Evolutionary conservation across 805 yeast species (phyloP).

Genomic region (Starmerella kuoi): DNA sequence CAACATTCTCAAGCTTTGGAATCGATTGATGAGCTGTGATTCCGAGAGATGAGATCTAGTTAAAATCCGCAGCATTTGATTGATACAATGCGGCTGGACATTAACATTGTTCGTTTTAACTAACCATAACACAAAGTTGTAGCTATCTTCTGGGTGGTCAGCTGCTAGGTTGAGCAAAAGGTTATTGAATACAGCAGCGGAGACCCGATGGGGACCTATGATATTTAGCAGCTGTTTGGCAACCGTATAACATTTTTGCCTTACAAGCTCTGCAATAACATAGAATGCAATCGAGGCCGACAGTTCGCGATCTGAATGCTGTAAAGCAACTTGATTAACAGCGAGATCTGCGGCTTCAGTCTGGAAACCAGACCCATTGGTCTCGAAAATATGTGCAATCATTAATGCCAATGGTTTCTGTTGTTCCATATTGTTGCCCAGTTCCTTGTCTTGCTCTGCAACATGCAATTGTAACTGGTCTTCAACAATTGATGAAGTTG

Average conservation of each 20-base stretch:
- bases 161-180: slow-evolving; percentile 20
- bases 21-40: slow-evolving; percentile 20
- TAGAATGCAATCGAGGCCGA: neutral
- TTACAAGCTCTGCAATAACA: slow-evolving; percentile 8
- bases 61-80: slow-evolving; percentile 21
- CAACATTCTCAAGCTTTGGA: slow-evolving; percentile 17
- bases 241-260: slow-evolving; percentile 12
- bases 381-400: neutral
- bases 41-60: slow-evolving; percentile 21
- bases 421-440: neutral
- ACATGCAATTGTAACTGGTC: neutral
- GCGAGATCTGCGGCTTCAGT: neutral
- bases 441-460: neutral
- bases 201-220: slow-evolving; percentile 11
- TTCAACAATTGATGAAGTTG: neutral
- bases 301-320: neutral
- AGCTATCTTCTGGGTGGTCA: slow-evolving; percentile 21
- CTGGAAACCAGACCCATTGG: neutral
- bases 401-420: neutral
- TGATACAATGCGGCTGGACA: slow-evolving; percentile 19
- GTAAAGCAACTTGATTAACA: neutral
- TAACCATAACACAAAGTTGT: slow-evolving; percentile 22
- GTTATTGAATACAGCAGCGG: slow-evolving; percentile 4
- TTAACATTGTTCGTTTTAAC: slow-evolving; percentile 5
- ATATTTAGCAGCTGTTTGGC: slow-evolving; percentile 19